Percentiles rank a stretch among this genome's conserved stretches.
These are phyloP conservation scores for Sicyos baderoa DNA, from an alignment of 306 rosid genomes.

Conservation along the genomic window DNA sequence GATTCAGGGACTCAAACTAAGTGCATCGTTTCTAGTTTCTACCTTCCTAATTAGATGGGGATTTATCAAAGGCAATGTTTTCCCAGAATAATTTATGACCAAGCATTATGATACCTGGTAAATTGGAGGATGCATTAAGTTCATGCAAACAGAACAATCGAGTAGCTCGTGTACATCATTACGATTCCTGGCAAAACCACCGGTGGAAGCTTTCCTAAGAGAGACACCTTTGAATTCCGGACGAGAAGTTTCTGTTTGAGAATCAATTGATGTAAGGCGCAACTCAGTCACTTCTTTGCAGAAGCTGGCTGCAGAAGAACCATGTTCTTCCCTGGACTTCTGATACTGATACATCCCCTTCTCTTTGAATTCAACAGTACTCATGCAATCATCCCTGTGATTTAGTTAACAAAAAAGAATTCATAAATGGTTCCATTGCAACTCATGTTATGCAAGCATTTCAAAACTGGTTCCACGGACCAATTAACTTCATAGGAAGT, in stretches of 20 bases:
- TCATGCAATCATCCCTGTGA: slow-evolving; percentile 21
- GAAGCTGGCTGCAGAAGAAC: slow-evolving; percentile 32
- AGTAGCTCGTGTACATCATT: no score
- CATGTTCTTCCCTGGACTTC: slow-evolving; percentile 25
- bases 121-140: no score
- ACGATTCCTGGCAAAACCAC: slow-evolving; percentile 16
- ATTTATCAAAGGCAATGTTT: no score
- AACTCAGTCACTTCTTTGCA: slow-evolving; percentile 31
- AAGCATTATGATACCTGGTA: no score
- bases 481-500: no score
- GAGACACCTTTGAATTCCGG: slow-evolving; percentile 30
- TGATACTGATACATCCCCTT: slow-evolving; percentile 15
- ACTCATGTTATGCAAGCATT: background rate
- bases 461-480: background rate
- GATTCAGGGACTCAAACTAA: background rate
- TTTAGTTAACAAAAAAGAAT: slow-evolving; percentile 2
- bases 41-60: no score
- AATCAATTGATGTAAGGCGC: slow-evolving; percentile 26
- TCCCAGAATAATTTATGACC: no score
- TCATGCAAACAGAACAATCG: no score
- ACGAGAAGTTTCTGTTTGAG: slow-evolving; percentile 26
- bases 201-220: slow-evolving; percentile 22
- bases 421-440: no score
- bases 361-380: slow-evolving; percentile 12
- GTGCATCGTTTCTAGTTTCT: no score